Base-by-base conservation (phyloP, 2,329 filamentous ascomycete species). In the Trichoderma sp. region DNA sequence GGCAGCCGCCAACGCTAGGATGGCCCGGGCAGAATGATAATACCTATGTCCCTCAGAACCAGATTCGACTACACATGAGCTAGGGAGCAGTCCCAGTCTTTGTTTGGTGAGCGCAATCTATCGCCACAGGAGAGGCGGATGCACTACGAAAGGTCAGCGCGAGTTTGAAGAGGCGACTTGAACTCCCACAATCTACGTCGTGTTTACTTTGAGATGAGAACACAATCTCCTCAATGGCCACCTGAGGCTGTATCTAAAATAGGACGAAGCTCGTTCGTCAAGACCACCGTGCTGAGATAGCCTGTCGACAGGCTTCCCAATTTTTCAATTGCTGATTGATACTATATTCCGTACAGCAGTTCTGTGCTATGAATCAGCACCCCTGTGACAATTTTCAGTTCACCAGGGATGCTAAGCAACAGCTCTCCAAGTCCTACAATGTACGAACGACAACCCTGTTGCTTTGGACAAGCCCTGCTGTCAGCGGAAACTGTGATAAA, bases 1-100 rank as follows among this genome's bases (percentile, higher is more conserved):
- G 52, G 62, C 66, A 47, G 47, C 59, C 52, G 14, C 49, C 59
- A 27, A 63, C 66, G 52, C 55, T 52, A 67, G 40, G 63, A 49
- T 31, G 21, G 29, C n/a, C 43, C n/a, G 49, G 7, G 40, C 21
- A 29, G 29, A 37, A 52, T 43, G 6, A 57, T 52, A 27, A 27
- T 27, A n/a, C n/a, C n/a, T n/a, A 56, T 24, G 33, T 24, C 31
- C 27, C 35, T 56, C 53, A 3, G n/a, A 35, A 56, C 40, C 55
- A 49, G 37, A 67, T 19, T 19, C n/a, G 55, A 67, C 55, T 24
- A 37, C 53, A 58, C 37, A 37, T n/a, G 55, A 57, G 21, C 19
- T 57, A 47, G 19, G 62, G 37, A 56, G 24, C 31, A 43, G 31
- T 43, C 11, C 11, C 62, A 47, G 47, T 5, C 8, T 58, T 66